These are phyloP conservation scores for Lophium mytilinum DNA, from an alignment of 495 filamentous ascomycete genomes.

Conservation along the genomic window DNA sequence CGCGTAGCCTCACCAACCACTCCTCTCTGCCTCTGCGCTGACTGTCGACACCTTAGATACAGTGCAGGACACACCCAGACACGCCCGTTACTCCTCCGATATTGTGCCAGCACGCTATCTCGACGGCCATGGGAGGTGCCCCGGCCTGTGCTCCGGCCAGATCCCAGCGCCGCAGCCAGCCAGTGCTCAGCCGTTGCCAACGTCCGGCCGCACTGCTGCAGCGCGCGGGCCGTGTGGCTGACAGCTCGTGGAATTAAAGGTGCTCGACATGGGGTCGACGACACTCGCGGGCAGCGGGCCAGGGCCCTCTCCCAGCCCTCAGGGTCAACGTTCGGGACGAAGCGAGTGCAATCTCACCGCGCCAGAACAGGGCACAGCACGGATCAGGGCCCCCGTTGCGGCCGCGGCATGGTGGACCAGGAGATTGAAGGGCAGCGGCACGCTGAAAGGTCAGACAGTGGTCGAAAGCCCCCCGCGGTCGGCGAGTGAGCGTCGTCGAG, in stretches of 20 bases:
- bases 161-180: too few species aligned
- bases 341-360: constrained; percentile 14
- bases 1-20: constrained; percentile 7
- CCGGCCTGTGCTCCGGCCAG: too few species aligned
- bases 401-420: neutral
- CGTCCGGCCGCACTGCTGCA: neutral
- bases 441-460: too few species aligned
- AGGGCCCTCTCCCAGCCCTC: constrained; percentile 16
- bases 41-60: too few species aligned
- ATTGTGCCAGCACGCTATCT: too few species aligned
- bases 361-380: constrained; percentile 23
- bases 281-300: neutral
- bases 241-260: constrained; percentile 21
- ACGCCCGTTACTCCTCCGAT: too few species aligned
- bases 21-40: too few species aligned
- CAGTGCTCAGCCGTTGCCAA: too few species aligned
- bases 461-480: too few species aligned
- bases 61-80: too few species aligned
- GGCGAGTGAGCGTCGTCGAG: neutral
- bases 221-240: constrained; percentile 10
- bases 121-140: too few species aligned
- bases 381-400: constrained; percentile 13
- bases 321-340: constrained; percentile 26
- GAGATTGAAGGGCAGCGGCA: too few species aligned
- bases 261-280: neutral